Base-by-base conservation (phyloP, 2,329 filamentous ascomycete species). In the Alternaria gansuensis region DNA sequence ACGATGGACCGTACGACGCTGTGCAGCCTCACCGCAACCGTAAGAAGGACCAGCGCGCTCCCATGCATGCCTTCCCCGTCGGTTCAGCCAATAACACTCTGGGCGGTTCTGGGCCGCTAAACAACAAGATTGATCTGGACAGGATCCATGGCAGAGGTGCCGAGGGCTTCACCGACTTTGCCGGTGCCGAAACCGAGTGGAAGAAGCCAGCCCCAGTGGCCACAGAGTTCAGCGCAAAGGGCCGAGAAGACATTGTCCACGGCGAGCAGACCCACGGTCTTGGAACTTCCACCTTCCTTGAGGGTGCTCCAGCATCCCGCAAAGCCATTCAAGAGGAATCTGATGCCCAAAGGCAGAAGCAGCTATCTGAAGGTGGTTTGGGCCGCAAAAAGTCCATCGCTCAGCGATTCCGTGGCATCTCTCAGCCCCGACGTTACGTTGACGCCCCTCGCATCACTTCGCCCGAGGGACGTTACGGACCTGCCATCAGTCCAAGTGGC, bases 1-100 rank as follows among this genome's bases (percentile, higher is more conserved):
- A 99, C 74, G 95, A 98, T 72, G 95, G 95, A 0, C 95, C 95
- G 4, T 99, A 97, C 71, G 95, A 99, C 78, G 95, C 95, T 21
- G 91, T 95, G 76, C 96, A 97, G 77, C 93, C 95, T 4, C 91
- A 96, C 76, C 91, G 95, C 65, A 99, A 98, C 78, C 88, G 91
- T 57, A 90, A 91, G 73, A 91, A 89, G 69, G 88, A 90, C 71
- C 87, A 89, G 60, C 88, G 90, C 54, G 93, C 95, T 6, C 95
- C 95, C 0, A 97, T 99, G 92, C 89, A 96, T 76, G 95, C 95
- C 2, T 99, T 98, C 78, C 92, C 95, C 23, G 91, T 92, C 71
- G 92, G 91, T 70, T 97, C 93, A 1, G 85, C 91, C 60, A 99
- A 99, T 82, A 98, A 97, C 82, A 89, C 89, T 1, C 81, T 99